Percentiles rank a stretch among this genome's conserved stretches.
These are phyloP conservation scores for Protomyces pachydermus DNA, from an alignment of 1,139 yeast species.

Conservation along the genomic window DNA sequence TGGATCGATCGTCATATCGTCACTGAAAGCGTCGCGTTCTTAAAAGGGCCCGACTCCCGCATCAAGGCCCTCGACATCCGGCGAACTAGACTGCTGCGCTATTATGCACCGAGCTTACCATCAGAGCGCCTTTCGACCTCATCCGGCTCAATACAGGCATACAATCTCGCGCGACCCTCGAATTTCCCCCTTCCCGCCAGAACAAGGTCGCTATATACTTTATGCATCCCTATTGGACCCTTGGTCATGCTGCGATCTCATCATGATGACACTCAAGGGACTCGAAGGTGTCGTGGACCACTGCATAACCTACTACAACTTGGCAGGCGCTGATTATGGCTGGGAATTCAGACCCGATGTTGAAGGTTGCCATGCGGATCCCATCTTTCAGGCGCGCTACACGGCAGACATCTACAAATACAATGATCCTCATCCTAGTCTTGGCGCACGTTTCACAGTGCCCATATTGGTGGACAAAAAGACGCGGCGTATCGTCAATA, in stretches of 20 bases:
- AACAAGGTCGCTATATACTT: conserved; percentile 64
- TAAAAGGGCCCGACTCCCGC: too few species aligned
- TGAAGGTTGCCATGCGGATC: conserved; percentile 60
- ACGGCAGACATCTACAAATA: conserved; percentile 70
- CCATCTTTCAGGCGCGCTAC: conserved; percentile 54
- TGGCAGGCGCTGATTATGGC: conserved; percentile 17
- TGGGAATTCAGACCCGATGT: background rate
- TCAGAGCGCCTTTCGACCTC: background rate
- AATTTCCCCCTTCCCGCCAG: background rate
- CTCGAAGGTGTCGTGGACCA: conserved; percentile 47
- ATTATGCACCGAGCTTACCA: background rate
- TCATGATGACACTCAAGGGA: conserved; percentile 73
- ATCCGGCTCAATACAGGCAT: background rate
- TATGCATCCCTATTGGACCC: conserved; percentile 89
- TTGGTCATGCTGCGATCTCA: conserved; percentile 86
- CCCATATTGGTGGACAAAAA: conserved; percentile 91
- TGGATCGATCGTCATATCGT: too few species aligned
- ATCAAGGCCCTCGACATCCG: too few species aligned
- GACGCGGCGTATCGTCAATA: conserved; percentile 73
- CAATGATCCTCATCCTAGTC: conserved; percentile 32
- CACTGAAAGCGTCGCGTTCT: too few species aligned
- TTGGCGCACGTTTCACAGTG: conserved; percentile 70
- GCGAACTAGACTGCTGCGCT: too few species aligned
- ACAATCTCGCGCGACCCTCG: background rate
- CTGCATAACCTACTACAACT: conserved; percentile 27